Evolutionary conservation across 2,329 filamentous ascomycete genomes (phyloP).

Genomic region (Aspergillus niger): DNA sequence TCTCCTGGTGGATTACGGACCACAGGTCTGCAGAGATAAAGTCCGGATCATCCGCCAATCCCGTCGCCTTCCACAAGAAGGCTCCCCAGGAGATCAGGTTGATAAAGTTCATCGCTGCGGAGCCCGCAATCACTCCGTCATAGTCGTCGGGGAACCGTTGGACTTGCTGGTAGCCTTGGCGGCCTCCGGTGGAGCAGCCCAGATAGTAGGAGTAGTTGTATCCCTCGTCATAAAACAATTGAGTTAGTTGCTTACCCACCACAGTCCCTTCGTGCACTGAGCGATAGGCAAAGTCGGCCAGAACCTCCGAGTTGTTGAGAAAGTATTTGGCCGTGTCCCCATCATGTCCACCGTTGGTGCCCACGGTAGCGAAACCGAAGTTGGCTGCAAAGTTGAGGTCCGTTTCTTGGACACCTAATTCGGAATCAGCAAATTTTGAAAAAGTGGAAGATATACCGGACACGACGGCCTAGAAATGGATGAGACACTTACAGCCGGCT

Average conservation of each 20-base stretch:
- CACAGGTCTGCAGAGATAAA: conserved; percentile 51
- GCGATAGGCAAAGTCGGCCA: conserved; percentile 53
- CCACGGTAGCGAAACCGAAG: conserved; percentile 50
- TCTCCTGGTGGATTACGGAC: conserved; percentile 41
- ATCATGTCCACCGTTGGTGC: conserved; percentile 55
- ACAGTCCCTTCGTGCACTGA: conserved; percentile 49
- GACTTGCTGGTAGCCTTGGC: conserved; percentile 59
- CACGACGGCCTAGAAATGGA: background rate
- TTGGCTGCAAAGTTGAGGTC: conserved; percentile 47
- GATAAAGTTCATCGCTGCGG: conserved; percentile 51
- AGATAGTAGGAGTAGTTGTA: conserved; percentile 46
- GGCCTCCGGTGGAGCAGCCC: conserved; percentile 62
- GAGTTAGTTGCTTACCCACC: conserved; percentile 51
- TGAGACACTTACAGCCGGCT: conserved; percentile 45
- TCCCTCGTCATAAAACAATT: conserved; percentile 51
- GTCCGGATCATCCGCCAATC: conserved; percentile 45
- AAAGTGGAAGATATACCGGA: background rate
- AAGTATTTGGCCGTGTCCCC: conserved; percentile 51
- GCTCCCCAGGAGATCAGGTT: conserved; percentile 50
- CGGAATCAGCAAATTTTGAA: background rate
- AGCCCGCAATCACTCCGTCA: conserved; percentile 57
- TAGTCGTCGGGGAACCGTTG: conserved; percentile 60
- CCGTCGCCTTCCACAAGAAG: conserved; percentile 48
- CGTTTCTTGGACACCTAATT: conserved; percentile 47
- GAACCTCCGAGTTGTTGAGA: conserved; percentile 46